Evolutionary conservation across 2,329 filamentous ascomycete species (phyloP).

Genomic region (Fusarium staphyleae): DNA sequence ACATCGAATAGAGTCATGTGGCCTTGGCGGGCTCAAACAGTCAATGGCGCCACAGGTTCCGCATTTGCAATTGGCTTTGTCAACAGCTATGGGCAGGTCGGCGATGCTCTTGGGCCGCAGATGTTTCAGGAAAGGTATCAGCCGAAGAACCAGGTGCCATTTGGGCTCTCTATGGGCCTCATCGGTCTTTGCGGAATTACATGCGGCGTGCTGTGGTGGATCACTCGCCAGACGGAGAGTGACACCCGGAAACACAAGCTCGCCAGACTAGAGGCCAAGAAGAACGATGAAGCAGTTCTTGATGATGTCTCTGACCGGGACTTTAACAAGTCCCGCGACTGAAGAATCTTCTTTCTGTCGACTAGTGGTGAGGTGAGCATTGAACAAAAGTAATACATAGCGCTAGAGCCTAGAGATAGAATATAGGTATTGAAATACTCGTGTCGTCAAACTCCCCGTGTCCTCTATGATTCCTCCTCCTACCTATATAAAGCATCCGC

Average conservation of each 20-base stretch:
- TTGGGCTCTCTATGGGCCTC: constrained; percentile 53
- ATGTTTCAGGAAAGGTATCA: constrained; percentile 53
- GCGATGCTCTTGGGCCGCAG: constrained; percentile 6
- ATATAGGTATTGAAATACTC: neutral
- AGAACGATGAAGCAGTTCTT: constrained; percentile 50
- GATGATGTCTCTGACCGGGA: constrained; percentile 49
- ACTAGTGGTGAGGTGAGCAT: neutral
- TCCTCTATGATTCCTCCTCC: neutral
- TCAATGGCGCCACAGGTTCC: constrained; percentile 3
- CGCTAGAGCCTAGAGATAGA: neutral
- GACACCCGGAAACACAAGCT: constrained; percentile 55
- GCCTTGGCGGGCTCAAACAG: constrained; percentile 29
- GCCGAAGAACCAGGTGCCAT: constrained; percentile 53
- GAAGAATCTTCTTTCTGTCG: too few relatives aligned
- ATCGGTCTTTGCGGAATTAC: constrained; percentile 52
- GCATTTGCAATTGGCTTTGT: constrained; percentile 10
- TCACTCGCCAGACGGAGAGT: constrained; percentile 52
- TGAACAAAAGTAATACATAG: neutral
- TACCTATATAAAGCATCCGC: neutral
- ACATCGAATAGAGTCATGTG: constrained; percentile 52
- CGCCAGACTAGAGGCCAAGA: constrained; percentile 50
- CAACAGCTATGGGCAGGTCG: constrained; percentile 11
- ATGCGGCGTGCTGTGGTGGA: constrained; percentile 54
- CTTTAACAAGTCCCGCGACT: constrained; percentile 11
- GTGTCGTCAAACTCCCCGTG: too few relatives aligned